These are phyloP conservation scores for Rhytidhysteron rufulum DNA, from an alignment of 2,329 filamentous ascomycete species.

Conservation along the genomic window DNA sequence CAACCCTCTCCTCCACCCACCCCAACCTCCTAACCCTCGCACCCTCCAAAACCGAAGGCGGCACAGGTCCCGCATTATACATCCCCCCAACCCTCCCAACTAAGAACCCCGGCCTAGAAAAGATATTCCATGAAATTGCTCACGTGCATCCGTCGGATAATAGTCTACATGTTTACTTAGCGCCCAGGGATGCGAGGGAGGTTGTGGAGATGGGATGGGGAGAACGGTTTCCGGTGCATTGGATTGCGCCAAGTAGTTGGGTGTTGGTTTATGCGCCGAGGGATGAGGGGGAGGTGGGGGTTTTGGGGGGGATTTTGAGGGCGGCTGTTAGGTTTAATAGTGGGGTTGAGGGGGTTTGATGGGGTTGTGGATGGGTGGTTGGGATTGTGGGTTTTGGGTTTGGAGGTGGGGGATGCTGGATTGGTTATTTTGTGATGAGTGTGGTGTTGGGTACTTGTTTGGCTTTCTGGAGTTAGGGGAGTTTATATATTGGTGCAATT, in stretches of 20 bases:
- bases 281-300: conserved; percentile 63
- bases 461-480: too few relatives aligned
- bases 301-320: conserved; percentile 66
- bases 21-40: conserved; percentile 16
- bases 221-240: conserved; percentile 52
- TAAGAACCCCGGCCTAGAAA: conserved; percentile 24
- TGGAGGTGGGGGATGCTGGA: too few relatives aligned
- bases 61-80: conserved; percentile 28
- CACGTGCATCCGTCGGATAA: conserved; percentile 75
- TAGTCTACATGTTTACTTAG: conserved; percentile 73
- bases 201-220: conserved; percentile 76
- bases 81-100: conserved; percentile 19
- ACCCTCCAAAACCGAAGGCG: conserved; percentile 27
- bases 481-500: too few relatives aligned
- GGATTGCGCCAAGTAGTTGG: conserved; percentile 28
- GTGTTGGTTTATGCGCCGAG: conserved; percentile 76
- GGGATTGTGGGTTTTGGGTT: too few relatives aligned
- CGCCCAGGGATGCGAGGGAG: conserved; percentile 69
- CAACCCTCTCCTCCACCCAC: conserved; percentile 13
- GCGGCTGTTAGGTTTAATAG: conserved; percentile 53
- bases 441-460: too few relatives aligned
- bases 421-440: too few relatives aligned
- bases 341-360: neutral
- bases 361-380: too few relatives aligned
- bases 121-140: conserved; percentile 29